Base-by-base conservation (phyloP, 257 asterid genomes). In the Solanum corneliomulleri region DNA sequence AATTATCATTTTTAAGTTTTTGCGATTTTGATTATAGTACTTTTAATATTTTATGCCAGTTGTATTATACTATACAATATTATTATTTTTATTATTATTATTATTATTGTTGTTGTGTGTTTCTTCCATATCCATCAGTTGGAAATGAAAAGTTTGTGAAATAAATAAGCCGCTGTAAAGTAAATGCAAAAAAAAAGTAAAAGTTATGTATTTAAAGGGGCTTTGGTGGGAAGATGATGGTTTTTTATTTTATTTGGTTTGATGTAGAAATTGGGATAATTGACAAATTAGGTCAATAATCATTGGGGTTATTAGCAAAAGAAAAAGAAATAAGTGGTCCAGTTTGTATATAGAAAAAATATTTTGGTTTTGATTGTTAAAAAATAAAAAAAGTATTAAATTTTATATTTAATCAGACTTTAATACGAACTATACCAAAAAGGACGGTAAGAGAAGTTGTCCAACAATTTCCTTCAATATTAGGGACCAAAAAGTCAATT, bases 231-330 rank as follows among this genome's bases (percentile, higher is more conserved):
- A 87, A 68, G 21, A 1, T 68, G 25, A 8, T 70, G 42, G 33
- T 69, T 35, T 18, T 72, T 27, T 42, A 25, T 42, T 75, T 41
- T 25, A 14, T 25, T 37, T 37, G 8, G 2, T 39, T 37, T 39
- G 9, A 44, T 49, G 20, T 5, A 47, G 69, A 25, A 80, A 47
- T 80, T 9, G 23, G 35, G 18, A 21, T 70, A 68, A 71, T n/a
- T 11, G 20, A n/a, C 37, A 69, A n/a, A 68, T 82, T 49, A 83
- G 72, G 89, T 87, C 81, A 87, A 83, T 56, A 35, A 83, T 72
- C 4, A 25, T 80, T 83, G 52, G 56, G 87, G 71, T 72, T 52
- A 77, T 39, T 70, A 62, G 41, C 41, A 58, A 77, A 37, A 81
- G 85, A 15, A 25, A 72, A 35, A 42, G 37, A 20, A 42, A 29